phyloP scores from a whole-genome alignment of 1,284 basidiomycete species.

The Papiliotrema flavescens region DNA sequence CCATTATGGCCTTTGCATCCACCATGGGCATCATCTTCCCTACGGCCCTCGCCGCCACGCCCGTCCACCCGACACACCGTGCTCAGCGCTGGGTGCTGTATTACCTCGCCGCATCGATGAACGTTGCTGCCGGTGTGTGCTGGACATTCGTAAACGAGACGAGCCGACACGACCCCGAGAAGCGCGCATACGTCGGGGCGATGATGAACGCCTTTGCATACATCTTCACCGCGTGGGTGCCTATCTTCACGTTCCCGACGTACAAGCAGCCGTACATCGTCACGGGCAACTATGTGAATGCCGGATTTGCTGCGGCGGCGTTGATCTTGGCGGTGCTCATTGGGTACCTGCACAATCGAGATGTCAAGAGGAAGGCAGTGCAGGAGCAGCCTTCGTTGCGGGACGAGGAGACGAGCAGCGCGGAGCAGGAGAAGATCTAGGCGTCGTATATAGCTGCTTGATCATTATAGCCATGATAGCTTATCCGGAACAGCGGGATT shows the following conservation, averaged over 20 bases:
- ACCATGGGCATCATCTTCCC: slow-evolving; percentile 17
- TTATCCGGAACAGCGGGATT: no score
- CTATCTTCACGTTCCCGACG: slow-evolving; percentile 34
- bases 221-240: slow-evolving; percentile 31
- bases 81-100: slow-evolving; percentile 23
- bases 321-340: no score
- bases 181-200: slow-evolving; percentile 28
- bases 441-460: no score
- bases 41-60: slow-evolving; percentile 20
- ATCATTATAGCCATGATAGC: no score
- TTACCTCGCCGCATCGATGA: slow-evolving; percentile 19
- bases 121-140: slow-evolving; percentile 15
- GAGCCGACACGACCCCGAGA: slow-evolving; percentile 26
- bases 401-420: no score
- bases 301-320: slow-evolving; percentile 18
- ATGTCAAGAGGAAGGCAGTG: no score
- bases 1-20: slow-evolving; percentile 20
- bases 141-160: slow-evolving; percentile 32
- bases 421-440: no score
- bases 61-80: slow-evolving; percentile 18
- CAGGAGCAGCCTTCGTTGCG: no score
- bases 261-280: slow-evolving; percentile 25
- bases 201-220: slow-evolving; percentile 33
- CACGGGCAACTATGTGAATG: slow-evolving; percentile 23
- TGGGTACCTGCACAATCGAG: no score